Conservation (phyloP, 495 filamentous ascomycete species). For the Lentithecium fluviatile region DNA sequence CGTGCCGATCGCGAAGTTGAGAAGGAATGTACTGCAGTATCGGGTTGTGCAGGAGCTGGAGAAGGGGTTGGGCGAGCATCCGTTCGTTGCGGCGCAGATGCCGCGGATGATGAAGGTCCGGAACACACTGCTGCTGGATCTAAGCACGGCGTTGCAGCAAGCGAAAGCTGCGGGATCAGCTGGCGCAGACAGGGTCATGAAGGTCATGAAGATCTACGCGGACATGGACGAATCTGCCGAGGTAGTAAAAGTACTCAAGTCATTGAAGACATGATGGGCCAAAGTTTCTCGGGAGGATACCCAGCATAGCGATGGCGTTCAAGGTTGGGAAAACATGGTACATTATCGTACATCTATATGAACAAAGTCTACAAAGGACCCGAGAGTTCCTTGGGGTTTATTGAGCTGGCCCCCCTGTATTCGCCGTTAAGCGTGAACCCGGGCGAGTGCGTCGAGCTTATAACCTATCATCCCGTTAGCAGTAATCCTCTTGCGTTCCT, state of each 20-base stretch:
- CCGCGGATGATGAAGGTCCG: slow-evolving; percentile 59
- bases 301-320: slow-evolving; percentile 40
- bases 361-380: slow-evolving; percentile 35
- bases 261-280: slow-evolving; percentile 52
- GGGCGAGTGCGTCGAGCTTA: slow-evolving; percentile 82
- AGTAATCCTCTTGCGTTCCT: background rate
- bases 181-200: slow-evolving; percentile 61
- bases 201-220: slow-evolving; percentile 73
- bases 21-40: slow-evolving; percentile 59
- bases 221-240: slow-evolving; percentile 71
- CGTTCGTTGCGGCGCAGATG: slow-evolving; percentile 61
- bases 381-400: slow-evolving; percentile 52
- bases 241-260: slow-evolving; percentile 61
- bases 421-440: slow-evolving; percentile 83
- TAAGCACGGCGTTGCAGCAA: slow-evolving; percentile 76
- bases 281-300: slow-evolving; percentile 13
- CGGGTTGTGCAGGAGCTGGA: slow-evolving; percentile 54
- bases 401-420: slow-evolving; percentile 61
- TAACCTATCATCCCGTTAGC: slow-evolving; percentile 52
- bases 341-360: slow-evolving; percentile 36
- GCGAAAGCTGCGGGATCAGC: slow-evolving; percentile 54
- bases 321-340: slow-evolving; percentile 19
- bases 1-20: slow-evolving; percentile 53
- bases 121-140: slow-evolving; percentile 79
- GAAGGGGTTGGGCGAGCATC: slow-evolving; percentile 57